phyloP scores from a whole-genome alignment of 345 rosid genomes.

The Corymbia maculata region DNA sequence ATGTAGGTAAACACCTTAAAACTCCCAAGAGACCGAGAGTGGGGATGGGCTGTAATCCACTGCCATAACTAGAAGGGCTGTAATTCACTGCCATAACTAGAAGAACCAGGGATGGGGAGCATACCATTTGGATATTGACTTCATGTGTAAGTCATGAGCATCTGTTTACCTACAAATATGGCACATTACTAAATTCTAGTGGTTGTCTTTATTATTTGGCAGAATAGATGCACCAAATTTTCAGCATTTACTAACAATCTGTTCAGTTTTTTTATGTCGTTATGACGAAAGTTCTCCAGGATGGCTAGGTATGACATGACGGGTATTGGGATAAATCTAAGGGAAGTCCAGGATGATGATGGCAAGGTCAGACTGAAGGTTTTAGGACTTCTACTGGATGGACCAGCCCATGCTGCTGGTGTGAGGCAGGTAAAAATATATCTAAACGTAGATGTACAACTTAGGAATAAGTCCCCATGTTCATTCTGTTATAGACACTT shows the following conservation, averaged over 20 bases:
- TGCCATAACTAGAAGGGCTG: not conserved
- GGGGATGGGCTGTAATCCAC: not conserved
- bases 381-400: conserved; percentile 74
- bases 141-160: not conserved
- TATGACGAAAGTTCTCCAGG: conserved; percentile 73
- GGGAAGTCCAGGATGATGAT: conserved; percentile 72
- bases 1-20: not conserved
- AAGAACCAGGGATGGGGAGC: not conserved
- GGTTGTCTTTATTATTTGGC: not conserved
- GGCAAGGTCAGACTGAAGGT: conserved; percentile 69
- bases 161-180: not conserved
- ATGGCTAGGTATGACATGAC: conserved; percentile 92
- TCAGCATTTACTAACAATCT: conserved; percentile 9
- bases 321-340: conserved; percentile 88
- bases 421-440: conserved; percentile 57
- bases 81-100: not conserved
- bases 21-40: not conserved
- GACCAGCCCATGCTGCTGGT: conserved; percentile 83
- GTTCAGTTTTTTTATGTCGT: conserved; percentile 21
- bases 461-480: not conserved
- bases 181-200: not conserved
- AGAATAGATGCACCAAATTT: not conserved
- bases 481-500: not conserved
- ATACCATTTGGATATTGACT: not conserved
- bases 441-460: not conserved